phyloP scores from a whole-genome alignment of 148 eudicot genomes.

The Silene uniflora region DNA sequence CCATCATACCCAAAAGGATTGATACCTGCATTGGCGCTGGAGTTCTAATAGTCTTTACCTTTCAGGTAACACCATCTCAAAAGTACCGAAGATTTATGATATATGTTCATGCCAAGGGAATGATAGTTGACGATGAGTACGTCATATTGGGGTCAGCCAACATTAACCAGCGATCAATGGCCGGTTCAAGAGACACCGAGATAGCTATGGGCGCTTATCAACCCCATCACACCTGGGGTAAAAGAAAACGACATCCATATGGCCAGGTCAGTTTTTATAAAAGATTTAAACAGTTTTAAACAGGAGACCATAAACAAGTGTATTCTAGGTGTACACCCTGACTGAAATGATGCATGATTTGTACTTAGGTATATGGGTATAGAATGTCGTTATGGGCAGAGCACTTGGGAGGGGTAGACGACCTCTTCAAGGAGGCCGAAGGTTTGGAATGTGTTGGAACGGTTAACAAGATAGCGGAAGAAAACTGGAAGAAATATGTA shows the following conservation, averaged over 20 bases:
- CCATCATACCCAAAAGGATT: too few species aligned
- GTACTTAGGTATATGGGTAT: constrained; percentile 51
- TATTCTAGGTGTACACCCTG: neutral
- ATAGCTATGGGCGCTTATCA: constrained; percentile 71
- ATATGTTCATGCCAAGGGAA: constrained; percentile 69
- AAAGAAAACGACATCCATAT: constrained; percentile 40
- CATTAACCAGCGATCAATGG: constrained; percentile 66
- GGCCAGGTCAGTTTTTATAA: constrained; percentile 64
- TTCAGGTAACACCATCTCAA: constrained; percentile 42
- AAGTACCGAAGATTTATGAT: constrained; percentile 54
- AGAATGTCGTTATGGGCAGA: constrained; percentile 77
- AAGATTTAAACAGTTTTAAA: too few species aligned
- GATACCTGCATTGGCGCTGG: neutral
- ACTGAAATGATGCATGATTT: neutral
- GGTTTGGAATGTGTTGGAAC: constrained; percentile 34
- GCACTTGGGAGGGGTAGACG: constrained; percentile 46
- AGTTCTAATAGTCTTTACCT: neutral
- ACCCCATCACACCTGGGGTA: constrained; percentile 52
- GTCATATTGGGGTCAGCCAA: constrained; percentile 63
- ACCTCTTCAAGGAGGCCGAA: constrained; percentile 41
- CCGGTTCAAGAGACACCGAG: constrained; percentile 66
- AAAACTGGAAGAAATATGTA: constrained; percentile 48
- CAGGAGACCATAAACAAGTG: too few species aligned
- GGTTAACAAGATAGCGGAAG: constrained; percentile 42
- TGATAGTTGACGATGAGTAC: constrained; percentile 70